A percentile compares a stretch with the other conserved stretches of the same genome.
Conservation (phyloP, 2,329 filamentous ascomycete species). For the Pestalotiopsis sp. region DNA sequence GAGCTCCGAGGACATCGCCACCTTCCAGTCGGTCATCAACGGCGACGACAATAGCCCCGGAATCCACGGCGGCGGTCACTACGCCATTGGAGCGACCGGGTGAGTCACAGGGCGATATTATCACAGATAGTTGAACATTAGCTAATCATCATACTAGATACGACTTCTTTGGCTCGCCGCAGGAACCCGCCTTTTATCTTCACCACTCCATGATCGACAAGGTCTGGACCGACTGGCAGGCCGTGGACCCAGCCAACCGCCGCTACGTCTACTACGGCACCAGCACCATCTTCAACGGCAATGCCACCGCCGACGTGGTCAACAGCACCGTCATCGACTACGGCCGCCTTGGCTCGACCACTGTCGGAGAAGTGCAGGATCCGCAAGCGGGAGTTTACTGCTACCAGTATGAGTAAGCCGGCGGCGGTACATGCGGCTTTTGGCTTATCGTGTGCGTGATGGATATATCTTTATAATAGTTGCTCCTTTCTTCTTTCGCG, state of each 20-base stretch:
- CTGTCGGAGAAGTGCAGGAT: background rate
- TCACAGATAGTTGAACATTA: background rate
- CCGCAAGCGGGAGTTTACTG: background rate
- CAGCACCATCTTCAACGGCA: constrained; percentile 4
- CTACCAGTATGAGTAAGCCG: background rate
- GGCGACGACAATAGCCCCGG: constrained; percentile 27
- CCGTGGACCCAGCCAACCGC: background rate
- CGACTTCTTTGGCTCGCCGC: background rate
- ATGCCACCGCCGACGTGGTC: background rate
- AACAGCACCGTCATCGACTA: background rate
- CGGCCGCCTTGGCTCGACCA: background rate
- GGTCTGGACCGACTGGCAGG: constrained; percentile 12
- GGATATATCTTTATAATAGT: background rate
- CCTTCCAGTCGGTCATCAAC: constrained; percentile 38
- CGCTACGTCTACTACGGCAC: background rate
- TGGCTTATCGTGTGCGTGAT: background rate
- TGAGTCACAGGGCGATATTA: background rate
- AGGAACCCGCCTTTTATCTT: constrained; percentile 18
- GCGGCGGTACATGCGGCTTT: background rate
- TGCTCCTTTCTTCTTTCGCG: background rate
- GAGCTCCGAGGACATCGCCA: constrained; percentile 19
- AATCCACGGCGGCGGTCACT: constrained; percentile 29
- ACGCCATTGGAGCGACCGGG: constrained; percentile 27
- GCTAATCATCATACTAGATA: background rate
- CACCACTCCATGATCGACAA: constrained; percentile 19